Base-by-base conservation (phyloP, 2,329 filamentous ascomycete genomes). In the Claviceps pazoutovae region DNA sequence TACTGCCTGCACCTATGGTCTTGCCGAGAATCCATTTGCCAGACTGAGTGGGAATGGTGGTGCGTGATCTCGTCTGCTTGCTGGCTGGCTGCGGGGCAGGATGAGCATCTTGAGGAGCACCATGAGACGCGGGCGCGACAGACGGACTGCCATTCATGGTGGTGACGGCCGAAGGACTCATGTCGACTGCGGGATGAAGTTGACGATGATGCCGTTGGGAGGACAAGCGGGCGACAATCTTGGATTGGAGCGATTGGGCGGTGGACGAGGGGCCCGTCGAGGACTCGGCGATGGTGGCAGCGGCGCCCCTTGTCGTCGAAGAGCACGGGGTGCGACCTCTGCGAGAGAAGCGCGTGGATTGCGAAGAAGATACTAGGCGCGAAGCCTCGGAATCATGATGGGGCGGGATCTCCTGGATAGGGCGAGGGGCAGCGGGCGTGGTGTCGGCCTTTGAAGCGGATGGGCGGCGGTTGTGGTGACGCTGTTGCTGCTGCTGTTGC, bases 11-110 rank as follows among this genome's bases (percentile, higher is more conserved):
- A 54, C 93, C 93, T 61, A 98, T 93, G 3, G 93, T 97, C 74
- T 97, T 97, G 54, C 91, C 91, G 50, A 98, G 74, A 52, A 89
- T 82, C 89, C 91, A 98, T 73, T 90, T 88, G 53, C 93, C 93
- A 13, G 90, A 89, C 46, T 86, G 83, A 3, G 90, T 89, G 49
- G 86, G 87, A 64, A 98, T 95, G 42, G 87, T 91, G 13, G 91
- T 96, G 61, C 81, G 75, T 51, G 79, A 76, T 58, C 76, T 76
- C 54, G 74, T 71, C 58, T 74, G 74, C 60, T 76, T 75, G 47
- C 72, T 66, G 45, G 70, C 69, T 13, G 72, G 62, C 14, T 63
- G 57, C 45, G 61, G 57, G 26, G 60, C 56, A 37, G 60, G 57
- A 48, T 61, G 65, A 53, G 71, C 65, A 60, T 76, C 65, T 47